Evolutionary conservation across 805 yeast genomes (phyloP).

Genomic region (Spathaspora gorwiae): DNA sequence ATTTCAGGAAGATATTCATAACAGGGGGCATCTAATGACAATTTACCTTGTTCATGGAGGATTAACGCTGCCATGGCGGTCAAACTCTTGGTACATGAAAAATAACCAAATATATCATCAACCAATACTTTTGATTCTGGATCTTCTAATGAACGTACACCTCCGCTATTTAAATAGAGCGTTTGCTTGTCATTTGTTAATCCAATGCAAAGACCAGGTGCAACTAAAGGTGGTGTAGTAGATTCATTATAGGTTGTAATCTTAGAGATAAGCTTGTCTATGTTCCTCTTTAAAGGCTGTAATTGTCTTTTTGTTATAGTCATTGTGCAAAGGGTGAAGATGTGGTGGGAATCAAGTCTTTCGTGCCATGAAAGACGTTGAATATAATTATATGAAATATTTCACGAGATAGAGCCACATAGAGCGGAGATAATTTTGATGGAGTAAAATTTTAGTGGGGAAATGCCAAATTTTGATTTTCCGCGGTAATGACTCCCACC

Average conservation of each 20-base stretch:
- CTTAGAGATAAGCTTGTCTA: constrained; percentile 5
- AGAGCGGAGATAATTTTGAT: no score
- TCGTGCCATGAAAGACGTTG: not conserved
- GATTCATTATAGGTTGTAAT: constrained; percentile 7
- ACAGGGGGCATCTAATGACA: constrained; percentile 33
- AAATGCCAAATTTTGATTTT: not conserved
- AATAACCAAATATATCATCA: constrained; percentile 18
- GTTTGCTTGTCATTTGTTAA: constrained; percentile 20
- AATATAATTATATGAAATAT: no score
- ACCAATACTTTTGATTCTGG: constrained; percentile 9
- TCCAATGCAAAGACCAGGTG: constrained; percentile 17
- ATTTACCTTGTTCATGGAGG: constrained; percentile 26
- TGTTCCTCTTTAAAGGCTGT: constrained; percentile 1
- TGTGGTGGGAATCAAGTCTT: not conserved
- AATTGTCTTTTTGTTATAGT: constrained; percentile 2
- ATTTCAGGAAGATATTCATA: constrained; percentile 28
- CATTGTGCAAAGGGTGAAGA: not conserved
- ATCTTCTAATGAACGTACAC: constrained; percentile 15
- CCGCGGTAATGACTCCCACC: no score
- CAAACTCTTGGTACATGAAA: constrained; percentile 31
- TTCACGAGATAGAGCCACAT: no score
- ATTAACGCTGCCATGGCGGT: constrained; percentile 34
- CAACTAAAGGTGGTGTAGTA: constrained; percentile 8
- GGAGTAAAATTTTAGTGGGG: not conserved
- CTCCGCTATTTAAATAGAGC: constrained; percentile 20